These are phyloP conservation scores for Lepraria neglecta DNA, from an alignment of 495 filamentous ascomycete species.

Conservation along the genomic window DNA sequence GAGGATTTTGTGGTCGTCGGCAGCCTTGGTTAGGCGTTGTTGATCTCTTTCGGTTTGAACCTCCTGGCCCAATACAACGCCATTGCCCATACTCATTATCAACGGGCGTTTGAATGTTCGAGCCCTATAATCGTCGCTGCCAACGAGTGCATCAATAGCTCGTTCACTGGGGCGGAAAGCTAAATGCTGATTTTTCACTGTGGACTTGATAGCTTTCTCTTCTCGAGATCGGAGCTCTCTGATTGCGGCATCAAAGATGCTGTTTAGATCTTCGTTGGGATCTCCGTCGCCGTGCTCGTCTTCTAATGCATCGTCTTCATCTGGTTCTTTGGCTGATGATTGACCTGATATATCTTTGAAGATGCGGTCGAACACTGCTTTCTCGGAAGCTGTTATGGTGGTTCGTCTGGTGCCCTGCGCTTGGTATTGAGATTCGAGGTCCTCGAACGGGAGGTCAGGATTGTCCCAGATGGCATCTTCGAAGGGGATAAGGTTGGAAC, in stretches of 20 bases:
- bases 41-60: neutral
- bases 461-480: neutral
- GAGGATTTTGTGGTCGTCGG: conserved; percentile 14
- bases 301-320: conserved; percentile 9
- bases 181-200: neutral
- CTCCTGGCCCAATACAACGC: neutral
- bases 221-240: neutral
- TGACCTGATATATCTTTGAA: conserved; percentile 46
- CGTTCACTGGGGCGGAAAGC: neutral
- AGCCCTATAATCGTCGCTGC: neutral
- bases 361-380: conserved; percentile 51
- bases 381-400: conserved; percentile 54
- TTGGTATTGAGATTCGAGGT: neutral
- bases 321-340: conserved; percentile 21
- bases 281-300: conserved; percentile 11
- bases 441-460: conserved; percentile 1
- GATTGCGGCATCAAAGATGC: conserved; percentile 26
- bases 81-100: neutral
- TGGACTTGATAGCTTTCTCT: neutral
- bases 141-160: conserved; percentile 8
- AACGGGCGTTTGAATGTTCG: conserved; percentile 2
- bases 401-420: conserved; percentile 23
- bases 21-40: neutral
- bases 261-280: conserved; percentile 19
- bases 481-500: conserved; percentile 2